Evolutionary conservation across 371 early-diverging fungal genomes (phyloP), one percentile per base, ranked within the genome.

Genomic region (Blakeslea trispora): DNA sequence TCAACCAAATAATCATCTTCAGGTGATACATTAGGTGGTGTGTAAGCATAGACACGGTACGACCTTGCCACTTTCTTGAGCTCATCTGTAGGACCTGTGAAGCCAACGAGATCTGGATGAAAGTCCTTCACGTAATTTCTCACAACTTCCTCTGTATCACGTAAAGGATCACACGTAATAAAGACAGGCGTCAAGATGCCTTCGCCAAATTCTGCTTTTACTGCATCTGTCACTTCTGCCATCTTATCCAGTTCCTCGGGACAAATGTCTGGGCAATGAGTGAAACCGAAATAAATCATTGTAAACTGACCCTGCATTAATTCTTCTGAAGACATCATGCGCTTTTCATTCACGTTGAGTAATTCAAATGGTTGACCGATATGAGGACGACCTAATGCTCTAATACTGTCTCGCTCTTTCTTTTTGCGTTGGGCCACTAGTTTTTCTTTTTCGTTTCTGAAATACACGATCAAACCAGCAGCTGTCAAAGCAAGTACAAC

Each of bases 161-260:
- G 81, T 61, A 92, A 88, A 14, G 97, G 97, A 66, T 97, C 97
- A 71, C 92, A 92, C 0, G 93, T 91, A 50, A 97, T 91, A 62
- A 97, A 96, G 28, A 97, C 81, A 14, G 96, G 94, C 4, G 77
- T 81, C 39, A 96, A 63, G 3, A 46, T 19, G 47, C 41, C n/a
- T 9, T 37, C 37, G 3, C 57, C 57, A 17, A 45, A 45, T 22
- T 46, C 49, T 19, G 55, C 39, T 11, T 65, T 87, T 42, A 96
- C 66, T 4, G 66, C 71, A 22, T 94, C 91, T 23, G 93, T 81
- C 11, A 94, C 90, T 47, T 88, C 86, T 13, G 92, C 90, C 88
- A 98, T 95, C 78, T 96, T 97, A 66, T 98, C 98, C 49, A 98
- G 75, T 71, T 98, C 99, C 58, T 97, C 98, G 18, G 99, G 99